Evolutionary conservation across 148 eudicot genomes (phyloP).

Genomic region (Camellia lanceoleosa): DNA sequence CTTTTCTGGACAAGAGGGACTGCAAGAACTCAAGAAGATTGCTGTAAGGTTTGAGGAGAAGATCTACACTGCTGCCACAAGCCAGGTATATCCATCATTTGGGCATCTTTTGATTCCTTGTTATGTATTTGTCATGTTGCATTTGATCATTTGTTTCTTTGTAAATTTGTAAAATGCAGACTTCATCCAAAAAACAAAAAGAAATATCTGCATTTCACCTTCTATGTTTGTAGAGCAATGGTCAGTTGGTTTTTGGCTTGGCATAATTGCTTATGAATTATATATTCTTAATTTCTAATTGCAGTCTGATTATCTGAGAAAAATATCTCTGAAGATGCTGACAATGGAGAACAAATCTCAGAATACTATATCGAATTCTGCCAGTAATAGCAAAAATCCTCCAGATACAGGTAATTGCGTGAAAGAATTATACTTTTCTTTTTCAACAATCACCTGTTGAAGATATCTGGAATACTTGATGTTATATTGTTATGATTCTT

Average conservation of each 20-base stretch:
- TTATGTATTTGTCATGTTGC: not conserved
- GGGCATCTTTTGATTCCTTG: not conserved
- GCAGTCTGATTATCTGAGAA: conserved; percentile 87
- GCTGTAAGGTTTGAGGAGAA: conserved; percentile 87
- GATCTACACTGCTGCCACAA: conserved; percentile 69
- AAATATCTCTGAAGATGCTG: conserved; percentile 81
- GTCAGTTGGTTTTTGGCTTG: not conserved
- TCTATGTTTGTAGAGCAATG: not conserved
- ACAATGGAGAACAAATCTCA: conserved; percentile 78
- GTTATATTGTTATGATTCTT: not conserved
- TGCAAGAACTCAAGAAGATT: conserved; percentile 68
- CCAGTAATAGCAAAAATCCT: conserved; percentile 47
- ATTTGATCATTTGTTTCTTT: not conserved
- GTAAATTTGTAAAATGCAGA: not conserved
- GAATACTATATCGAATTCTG: conserved; percentile 46
- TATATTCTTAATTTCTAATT: conserved; percentile 16
- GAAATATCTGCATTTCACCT: not conserved
- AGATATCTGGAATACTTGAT: not conserved
- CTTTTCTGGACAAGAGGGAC: conserved; percentile 69
- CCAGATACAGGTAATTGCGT: conserved; percentile 61
- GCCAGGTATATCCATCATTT: conserved; percentile 52
- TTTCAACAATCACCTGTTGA: not conserved
- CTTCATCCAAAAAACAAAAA: not conserved
- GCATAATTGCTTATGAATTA: not conserved
- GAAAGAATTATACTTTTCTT: not conserved